These are phyloP conservation scores for Blepharisma japonicum DNA, from an alignment of 73 alveolate genomes.

Conservation along the genomic window DNA sequence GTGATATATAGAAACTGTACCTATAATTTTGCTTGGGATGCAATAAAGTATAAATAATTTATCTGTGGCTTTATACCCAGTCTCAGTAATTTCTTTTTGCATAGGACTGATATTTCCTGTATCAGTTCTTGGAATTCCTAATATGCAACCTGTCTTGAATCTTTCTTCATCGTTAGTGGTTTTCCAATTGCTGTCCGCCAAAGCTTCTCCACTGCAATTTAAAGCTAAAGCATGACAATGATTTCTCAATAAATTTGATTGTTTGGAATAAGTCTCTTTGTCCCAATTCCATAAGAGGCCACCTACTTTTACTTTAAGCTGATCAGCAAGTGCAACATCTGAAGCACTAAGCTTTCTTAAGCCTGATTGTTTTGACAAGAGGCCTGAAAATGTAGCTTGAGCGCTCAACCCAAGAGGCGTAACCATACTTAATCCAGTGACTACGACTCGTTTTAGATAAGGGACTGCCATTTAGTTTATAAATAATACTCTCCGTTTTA, in stretches of 20 bases:
- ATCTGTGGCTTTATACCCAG: background rate
- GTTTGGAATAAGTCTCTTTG: too few species aligned
- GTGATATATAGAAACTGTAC: background rate
- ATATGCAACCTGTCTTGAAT: background rate
- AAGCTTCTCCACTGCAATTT: too few species aligned
- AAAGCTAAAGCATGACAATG: too few species aligned
- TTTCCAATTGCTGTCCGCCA: too few species aligned
- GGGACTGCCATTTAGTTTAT: too few species aligned
- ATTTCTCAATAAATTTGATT: too few species aligned
- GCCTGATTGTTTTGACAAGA: slow-evolving; percentile 19
- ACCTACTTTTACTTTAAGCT: too few species aligned
- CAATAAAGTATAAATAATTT: background rate
- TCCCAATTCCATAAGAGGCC: too few species aligned
- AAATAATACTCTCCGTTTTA: too few species aligned
- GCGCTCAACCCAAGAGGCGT: slow-evolving; percentile 63
- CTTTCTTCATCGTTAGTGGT: too few species aligned
- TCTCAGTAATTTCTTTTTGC: background rate
- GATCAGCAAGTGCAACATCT: too few species aligned
- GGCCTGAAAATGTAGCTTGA: slow-evolving; percentile 41
- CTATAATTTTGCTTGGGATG: background rate
- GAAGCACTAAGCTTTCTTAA: too few species aligned
- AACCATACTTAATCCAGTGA: slow-evolving; percentile 70
- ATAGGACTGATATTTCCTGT: background rate
- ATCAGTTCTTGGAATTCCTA: background rate
- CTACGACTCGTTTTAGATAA: slow-evolving; percentile 60